phyloP scores from a whole-genome alignment of 257 asterid species.

The Pogostemon cablin region DNA sequence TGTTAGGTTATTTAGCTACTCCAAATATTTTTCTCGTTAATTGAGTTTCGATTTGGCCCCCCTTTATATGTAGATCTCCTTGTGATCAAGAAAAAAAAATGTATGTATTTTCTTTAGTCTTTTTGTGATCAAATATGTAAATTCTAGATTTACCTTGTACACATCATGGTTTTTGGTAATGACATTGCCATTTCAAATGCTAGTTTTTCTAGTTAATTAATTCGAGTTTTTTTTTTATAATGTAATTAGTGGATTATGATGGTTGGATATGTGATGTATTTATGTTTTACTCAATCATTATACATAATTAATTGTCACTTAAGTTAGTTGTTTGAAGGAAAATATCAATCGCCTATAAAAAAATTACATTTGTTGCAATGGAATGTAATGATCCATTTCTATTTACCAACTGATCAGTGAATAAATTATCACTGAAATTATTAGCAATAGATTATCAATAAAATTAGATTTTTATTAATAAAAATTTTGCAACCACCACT shows the following conservation, averaged over 20 bases:
- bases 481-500: too few species aligned
- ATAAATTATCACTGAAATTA: too few species aligned
- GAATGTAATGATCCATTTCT: too few species aligned
- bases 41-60: constrained; percentile 18
- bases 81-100: constrained; percentile 21
- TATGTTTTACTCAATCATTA: too few species aligned
- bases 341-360: too few species aligned
- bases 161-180: constrained; percentile 31
- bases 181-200: background rate
- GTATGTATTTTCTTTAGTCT: constrained; percentile 6
- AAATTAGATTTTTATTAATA: too few species aligned
- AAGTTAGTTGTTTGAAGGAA: too few species aligned
- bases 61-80: constrained; percentile 1
- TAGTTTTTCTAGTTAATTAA: background rate
- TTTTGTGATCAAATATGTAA: constrained; percentile 36
- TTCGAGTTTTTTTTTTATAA: background rate
- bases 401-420: too few species aligned
- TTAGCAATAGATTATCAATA: too few species aligned
- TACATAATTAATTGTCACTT: too few species aligned
- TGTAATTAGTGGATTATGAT: too few species aligned
- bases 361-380: too few species aligned
- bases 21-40: background rate
- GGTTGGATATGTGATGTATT: background rate
- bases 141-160: constrained; percentile 39
- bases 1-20: constrained; percentile 17